Base-by-base conservation (phyloP, 2,329 filamentous ascomycete genomes). In the Curvularia sp. region DNA sequence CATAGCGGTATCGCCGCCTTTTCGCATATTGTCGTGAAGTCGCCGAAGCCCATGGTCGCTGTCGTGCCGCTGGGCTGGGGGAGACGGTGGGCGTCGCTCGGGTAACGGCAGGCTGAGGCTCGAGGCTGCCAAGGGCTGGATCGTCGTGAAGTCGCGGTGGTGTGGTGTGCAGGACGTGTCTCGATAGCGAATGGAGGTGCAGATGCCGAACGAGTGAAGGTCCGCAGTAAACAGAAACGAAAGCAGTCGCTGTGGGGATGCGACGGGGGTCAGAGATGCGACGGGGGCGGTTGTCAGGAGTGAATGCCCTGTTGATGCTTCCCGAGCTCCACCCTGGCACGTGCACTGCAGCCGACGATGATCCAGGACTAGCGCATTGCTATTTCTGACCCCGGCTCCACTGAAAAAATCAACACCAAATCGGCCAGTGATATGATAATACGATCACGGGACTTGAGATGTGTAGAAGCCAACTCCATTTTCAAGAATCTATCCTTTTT, bases 1-100 rank as follows among this genome's bases (percentile, higher is more conserved):
- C 95, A 99, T 71, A 98, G 81, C 59, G 95, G 95, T 66, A 99
- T 83, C 62, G 93, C 86, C 62, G 91, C 90, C 81, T 89, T 91
- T 68, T 86, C 83, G 86, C 95, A 99, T 82, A 98, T 89, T 69
- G 84, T 83, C 58, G 89, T 87, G 80, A 98, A 98, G 80, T 96
- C 90, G 69, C 94, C 94, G 79, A 98, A 98, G 65, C 88, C 90
- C 85, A 96, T 93, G 5, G 22, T 71, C 9, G 59, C 59, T 38
- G 13, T 18, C 35, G 15, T 38, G 20, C 69, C 8, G 58, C 60
- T 56, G 58, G 41, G 53, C 55, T 39, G 48, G 54, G 46, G 52
- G 31, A 13, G 26, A 18, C 49, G 38, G 18, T 24, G 33, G 43
- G 28, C 31, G 55, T 53, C 55, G 50, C 44, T 58, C 48, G 53